These are phyloP conservation scores for Sclerotinia glacialis DNA, from an alignment of 2,329 filamentous ascomycete species.

Conservation along the genomic window DNA sequence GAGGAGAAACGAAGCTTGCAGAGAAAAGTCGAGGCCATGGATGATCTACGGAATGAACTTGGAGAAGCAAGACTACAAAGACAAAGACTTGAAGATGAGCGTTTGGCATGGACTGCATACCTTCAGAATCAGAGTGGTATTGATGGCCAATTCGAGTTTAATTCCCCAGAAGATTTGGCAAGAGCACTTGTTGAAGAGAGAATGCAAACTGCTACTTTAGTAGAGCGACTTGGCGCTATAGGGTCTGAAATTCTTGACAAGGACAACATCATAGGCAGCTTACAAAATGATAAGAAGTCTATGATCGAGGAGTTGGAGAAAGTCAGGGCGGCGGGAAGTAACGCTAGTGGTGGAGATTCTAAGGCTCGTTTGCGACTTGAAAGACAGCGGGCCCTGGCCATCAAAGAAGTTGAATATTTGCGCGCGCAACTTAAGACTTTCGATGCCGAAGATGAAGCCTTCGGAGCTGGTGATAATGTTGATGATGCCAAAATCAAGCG, in stretches of 20 bases:
- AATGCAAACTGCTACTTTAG: slow-evolving; percentile 72
- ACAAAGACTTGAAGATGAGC: slow-evolving; percentile 85
- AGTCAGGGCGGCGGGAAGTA: slow-evolving; percentile 50
- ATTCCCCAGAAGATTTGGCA: slow-evolving; percentile 84
- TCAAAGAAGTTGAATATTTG: slow-evolving; percentile 92
- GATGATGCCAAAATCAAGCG: slow-evolving; percentile 73
- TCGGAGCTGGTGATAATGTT: slow-evolving; percentile 69
- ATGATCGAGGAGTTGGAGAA: slow-evolving; percentile 70
- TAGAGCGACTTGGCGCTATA: slow-evolving; percentile 75
- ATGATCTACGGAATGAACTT: slow-evolving; percentile 71
- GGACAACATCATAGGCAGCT: slow-evolving; percentile 67
- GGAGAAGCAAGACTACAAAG: slow-evolving; percentile 77
- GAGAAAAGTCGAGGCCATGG: slow-evolving; percentile 71
- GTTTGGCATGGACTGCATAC: slow-evolving; percentile 81
- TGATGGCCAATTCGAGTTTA: slow-evolving; percentile 67
- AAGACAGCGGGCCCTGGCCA: slow-evolving; percentile 76
- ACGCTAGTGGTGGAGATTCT: slow-evolving; percentile 50
- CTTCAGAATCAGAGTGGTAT: slow-evolving; percentile 65
- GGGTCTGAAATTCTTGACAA: slow-evolving; percentile 76
- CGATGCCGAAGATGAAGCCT: slow-evolving; percentile 82
- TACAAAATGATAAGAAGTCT: slow-evolving; percentile 67
- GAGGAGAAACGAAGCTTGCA: slow-evolving; percentile 88
- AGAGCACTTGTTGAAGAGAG: slow-evolving; percentile 80
- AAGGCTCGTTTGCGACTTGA: slow-evolving; percentile 75
- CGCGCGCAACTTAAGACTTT: slow-evolving; percentile 87